These are phyloP conservation scores for Meyerozyma carpophila DNA, from an alignment of 1,139 yeast genomes.

Conservation along the genomic window DNA sequence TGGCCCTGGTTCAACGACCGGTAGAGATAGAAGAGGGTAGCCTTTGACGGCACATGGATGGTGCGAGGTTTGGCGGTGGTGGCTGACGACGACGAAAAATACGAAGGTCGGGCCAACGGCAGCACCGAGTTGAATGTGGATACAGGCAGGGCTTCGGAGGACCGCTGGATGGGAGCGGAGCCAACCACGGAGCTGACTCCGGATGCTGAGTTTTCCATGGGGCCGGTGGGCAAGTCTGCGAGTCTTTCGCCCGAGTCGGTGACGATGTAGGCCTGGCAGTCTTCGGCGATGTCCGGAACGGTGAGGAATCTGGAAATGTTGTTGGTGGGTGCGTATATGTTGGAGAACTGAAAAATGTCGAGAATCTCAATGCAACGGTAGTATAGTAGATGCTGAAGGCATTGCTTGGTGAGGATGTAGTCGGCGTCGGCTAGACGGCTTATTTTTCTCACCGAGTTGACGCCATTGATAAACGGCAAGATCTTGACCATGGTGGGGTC, in stretches of 20 bases:
- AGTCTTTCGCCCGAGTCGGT: slow-evolving; percentile 10
- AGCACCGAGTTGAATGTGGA: slow-evolving; percentile 8
- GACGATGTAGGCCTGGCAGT: slow-evolving; percentile 79
- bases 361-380: slow-evolving; percentile 78
- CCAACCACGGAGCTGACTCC: slow-evolving; percentile 1
- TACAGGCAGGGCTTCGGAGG: slow-evolving; percentile 3
- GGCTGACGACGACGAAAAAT: slow-evolving; percentile 3
- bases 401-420: slow-evolving; percentile 70
- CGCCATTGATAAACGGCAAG: slow-evolving; percentile 80
- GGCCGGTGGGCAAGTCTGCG: slow-evolving; percentile 5
- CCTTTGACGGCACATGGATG: slow-evolving; percentile 53
- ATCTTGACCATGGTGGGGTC: slow-evolving; percentile 94
- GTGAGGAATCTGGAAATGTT: slow-evolving; percentile 62
- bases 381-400: slow-evolving; percentile 87
- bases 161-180: not conserved
- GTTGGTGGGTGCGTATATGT: slow-evolving; percentile 86
- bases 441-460: slow-evolving; percentile 74
- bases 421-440: slow-evolving; percentile 81
- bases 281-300: slow-evolving; percentile 64
- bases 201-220: slow-evolving; percentile 4
- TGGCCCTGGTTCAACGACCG: slow-evolving; percentile 75
- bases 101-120: slow-evolving; percentile 5
- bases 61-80: slow-evolving; percentile 5
- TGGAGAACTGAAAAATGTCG: slow-evolving; percentile 85
- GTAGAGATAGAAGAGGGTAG: slow-evolving; percentile 69